Conservation (phyloP, 192 early-diverging fungal genomes). For the Gigaspora rosea region DNA sequence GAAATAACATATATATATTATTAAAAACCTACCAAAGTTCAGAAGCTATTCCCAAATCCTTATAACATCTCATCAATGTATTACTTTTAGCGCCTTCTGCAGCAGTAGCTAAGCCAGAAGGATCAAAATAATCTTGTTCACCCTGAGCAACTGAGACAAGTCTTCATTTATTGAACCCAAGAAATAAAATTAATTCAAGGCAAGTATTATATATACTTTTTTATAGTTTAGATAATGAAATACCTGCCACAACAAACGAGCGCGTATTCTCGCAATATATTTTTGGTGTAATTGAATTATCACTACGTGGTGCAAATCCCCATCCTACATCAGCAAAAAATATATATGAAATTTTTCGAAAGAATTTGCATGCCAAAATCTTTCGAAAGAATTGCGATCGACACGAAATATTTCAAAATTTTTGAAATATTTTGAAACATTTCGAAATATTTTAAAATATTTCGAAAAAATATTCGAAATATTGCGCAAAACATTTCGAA, state of each 20-base stretch:
- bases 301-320: slow-evolving; percentile 86
- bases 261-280: slow-evolving; percentile 89
- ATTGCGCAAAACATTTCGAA: no score
- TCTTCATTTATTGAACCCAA: slow-evolving; percentile 23
- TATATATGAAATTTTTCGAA: no score
- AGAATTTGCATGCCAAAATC: no score
- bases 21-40: slow-evolving; percentile 76
- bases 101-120: slow-evolving; percentile 74
- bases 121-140: slow-evolving; percentile 89
- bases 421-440: no score
- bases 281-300: slow-evolving; percentile 80
- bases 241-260: slow-evolving; percentile 83
- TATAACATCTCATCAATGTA: slow-evolving; percentile 95
- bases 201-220: not conserved
- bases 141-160: slow-evolving; percentile 91
- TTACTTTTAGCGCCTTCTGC: slow-evolving; percentile 90
- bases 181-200: not conserved
- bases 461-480: no score
- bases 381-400: no score
- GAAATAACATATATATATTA: not conserved
- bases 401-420: no score
- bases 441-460: no score
- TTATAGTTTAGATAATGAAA: not conserved
- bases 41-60: slow-evolving; percentile 88
- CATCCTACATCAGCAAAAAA: slow-evolving; percentile 39